Evolutionary conservation across 208 protist species (phyloP).

Genomic region (Trypanosoma theileri): DNA sequence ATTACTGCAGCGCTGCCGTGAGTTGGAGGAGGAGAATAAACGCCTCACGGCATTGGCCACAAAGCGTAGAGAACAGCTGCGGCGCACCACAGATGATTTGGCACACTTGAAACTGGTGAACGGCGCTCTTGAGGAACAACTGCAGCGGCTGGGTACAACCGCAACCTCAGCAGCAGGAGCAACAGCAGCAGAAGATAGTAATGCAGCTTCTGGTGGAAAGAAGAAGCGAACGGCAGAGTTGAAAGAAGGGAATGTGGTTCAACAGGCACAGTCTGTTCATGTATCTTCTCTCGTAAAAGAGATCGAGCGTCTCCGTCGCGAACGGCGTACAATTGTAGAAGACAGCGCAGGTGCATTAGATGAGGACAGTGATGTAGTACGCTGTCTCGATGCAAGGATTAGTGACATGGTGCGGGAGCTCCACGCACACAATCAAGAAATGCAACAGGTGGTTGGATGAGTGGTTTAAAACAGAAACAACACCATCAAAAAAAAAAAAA

Average conservation of each 20-base stretch:
- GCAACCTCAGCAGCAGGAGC: neutral
- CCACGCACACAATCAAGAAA: neutral
- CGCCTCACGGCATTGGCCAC: constrained; percentile 50
- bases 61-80: constrained; percentile 65
- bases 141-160: neutral
- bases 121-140: constrained; percentile 8
- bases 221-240: neutral
- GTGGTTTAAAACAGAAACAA: neutral
- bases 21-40: constrained; percentile 65
- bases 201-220: neutral
- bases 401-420: constrained; percentile 44
- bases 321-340: constrained; percentile 52
- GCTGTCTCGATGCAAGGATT: constrained; percentile 52
- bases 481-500: neutral
- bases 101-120: constrained; percentile 5
- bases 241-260: too few species aligned
- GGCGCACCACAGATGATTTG: constrained; percentile 12
- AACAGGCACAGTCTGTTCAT: neutral
- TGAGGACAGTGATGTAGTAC: constrained; percentile 53
- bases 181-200: neutral
- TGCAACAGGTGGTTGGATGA: neutral
- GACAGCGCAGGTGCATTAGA: constrained; percentile 65
- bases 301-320: constrained; percentile 47
- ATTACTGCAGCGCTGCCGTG: constrained; percentile 28
- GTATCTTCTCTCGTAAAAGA: constrained; percentile 29